These are phyloP conservation scores for Naganishia friedmannii DNA, from an alignment of 768 basidiomycete genomes.

Conservation along the genomic window DNA sequence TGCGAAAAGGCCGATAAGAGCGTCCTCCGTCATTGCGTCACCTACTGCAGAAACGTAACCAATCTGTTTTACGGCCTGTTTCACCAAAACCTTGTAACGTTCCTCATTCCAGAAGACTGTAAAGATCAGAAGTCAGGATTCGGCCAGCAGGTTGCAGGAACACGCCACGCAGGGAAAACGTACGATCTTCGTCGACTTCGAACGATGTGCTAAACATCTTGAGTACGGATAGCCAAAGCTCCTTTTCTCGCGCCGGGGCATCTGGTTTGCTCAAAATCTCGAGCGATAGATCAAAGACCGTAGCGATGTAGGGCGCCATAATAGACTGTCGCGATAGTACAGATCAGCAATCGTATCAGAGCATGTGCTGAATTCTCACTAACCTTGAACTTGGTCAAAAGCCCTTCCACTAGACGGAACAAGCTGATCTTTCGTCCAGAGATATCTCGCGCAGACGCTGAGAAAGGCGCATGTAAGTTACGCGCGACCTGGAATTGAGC, in stretches of 20 bases:
- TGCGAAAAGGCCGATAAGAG: constrained; percentile 49
- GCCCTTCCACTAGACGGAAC: constrained; percentile 66
- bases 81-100: constrained; percentile 41
- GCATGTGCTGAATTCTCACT: constrained; percentile 28
- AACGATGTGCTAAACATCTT: constrained; percentile 67
- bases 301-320: constrained; percentile 87
- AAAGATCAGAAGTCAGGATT: background rate
- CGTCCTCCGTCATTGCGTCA: constrained; percentile 28
- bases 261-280: constrained; percentile 57
- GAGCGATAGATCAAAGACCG: constrained; percentile 66
- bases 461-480: constrained; percentile 25
- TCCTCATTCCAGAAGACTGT: constrained; percentile 81
- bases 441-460: background rate
- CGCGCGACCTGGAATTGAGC: constrained; percentile 39
- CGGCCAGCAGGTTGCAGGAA: too few species aligned
- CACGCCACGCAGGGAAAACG: too few species aligned
- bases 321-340: constrained; percentile 58
- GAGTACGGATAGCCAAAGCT: constrained; percentile 66
- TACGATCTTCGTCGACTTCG: constrained; percentile 75
- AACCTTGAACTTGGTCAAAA: constrained; percentile 88
- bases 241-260: constrained; percentile 49
- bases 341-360: background rate
- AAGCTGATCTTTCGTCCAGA: constrained; percentile 64
- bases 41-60: constrained; percentile 56
- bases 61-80: constrained; percentile 66